These are phyloP conservation scores for Cordyceps pruinosa DNA, from an alignment of 2,329 filamentous ascomycete species.

Conservation along the genomic window DNA sequence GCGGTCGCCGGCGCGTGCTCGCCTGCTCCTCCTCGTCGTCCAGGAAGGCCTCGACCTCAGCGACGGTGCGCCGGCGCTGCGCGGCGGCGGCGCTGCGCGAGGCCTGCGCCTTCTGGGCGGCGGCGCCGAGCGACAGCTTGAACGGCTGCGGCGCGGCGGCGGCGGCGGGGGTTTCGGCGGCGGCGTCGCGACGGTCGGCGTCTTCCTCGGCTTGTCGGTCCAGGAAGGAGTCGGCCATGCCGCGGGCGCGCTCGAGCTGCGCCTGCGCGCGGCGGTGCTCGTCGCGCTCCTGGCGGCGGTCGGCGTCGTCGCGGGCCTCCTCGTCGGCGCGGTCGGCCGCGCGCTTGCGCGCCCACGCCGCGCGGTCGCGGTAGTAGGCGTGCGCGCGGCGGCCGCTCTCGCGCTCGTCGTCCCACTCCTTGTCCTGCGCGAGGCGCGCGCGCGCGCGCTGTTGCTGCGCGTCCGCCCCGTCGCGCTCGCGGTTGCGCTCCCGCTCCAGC, in stretches of 20 bases:
- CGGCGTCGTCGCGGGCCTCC: constrained; percentile 68
- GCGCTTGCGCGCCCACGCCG: constrained; percentile 77
- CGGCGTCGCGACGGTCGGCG: constrained; percentile 46
- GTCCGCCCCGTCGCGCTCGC: constrained; percentile 68
- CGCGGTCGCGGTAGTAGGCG: constrained; percentile 82
- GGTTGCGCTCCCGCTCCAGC: constrained; percentile 74
- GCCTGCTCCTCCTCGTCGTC: constrained; percentile 87
- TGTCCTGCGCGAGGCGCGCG: constrained; percentile 55
- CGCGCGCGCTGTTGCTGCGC: constrained; percentile 60
- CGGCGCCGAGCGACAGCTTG: constrained; percentile 87
- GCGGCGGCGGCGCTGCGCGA: constrained; percentile 41
- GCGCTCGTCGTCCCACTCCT: constrained; percentile 84
- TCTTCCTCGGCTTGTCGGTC: constrained; percentile 77
- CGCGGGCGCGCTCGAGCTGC: constrained; percentile 70
- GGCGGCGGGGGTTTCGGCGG: constrained; percentile 27
- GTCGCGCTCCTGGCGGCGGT: constrained; percentile 70
- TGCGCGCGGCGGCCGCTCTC: constrained; percentile 66
- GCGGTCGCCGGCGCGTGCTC: constrained; percentile 63
- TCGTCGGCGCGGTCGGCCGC: constrained; percentile 67
- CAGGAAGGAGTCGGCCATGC: constrained; percentile 86
- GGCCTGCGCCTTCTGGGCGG: constrained; percentile 64
- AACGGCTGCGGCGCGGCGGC: constrained; percentile 64
- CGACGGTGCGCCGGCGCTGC: constrained; percentile 71
- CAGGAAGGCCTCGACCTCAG: constrained; percentile 87
- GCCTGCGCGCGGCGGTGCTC: constrained; percentile 64